Conservation (phyloP, 192 early-diverging fungal genomes). For the Gryganskiella cystojenkinii region DNA sequence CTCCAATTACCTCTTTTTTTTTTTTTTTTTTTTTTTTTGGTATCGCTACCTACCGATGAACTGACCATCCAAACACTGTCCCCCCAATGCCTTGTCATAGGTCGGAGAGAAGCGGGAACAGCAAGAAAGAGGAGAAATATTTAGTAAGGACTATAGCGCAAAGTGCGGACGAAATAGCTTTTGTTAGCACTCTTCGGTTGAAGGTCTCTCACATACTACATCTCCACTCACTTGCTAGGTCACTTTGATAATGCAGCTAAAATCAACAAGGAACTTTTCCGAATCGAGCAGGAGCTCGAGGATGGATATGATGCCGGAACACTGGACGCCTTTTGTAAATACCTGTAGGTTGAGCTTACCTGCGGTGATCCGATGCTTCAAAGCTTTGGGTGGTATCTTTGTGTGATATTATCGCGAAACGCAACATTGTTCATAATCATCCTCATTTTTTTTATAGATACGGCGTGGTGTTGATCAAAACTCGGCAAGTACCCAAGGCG, state of each 20-base stretch:
- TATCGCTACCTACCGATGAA: too few relatives aligned
- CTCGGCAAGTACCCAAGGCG: conserved; percentile 56
- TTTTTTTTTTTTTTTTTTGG: not conserved
- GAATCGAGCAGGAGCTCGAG: conserved; percentile 59
- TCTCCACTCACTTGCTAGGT: not conserved
- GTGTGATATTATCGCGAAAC: conserved; percentile 10
- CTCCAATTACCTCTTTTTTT: not conserved
- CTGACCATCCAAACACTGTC: conserved; percentile 7
- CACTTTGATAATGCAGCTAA: conserved; percentile 50
- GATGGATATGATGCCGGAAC: conserved; percentile 49
- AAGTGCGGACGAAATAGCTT: not conserved
- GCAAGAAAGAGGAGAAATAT: conserved; percentile 64
- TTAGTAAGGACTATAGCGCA: conserved; percentile 55
- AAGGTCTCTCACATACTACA: not conserved
- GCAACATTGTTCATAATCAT: too few relatives aligned
- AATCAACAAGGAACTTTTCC: conserved; percentile 59
- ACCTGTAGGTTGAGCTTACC: conserved; percentile 71
- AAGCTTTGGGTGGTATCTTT: conserved; percentile 15
- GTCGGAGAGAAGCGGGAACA: conserved; percentile 70
- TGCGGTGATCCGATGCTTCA: too few relatives aligned
- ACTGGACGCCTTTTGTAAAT: conserved; percentile 76
- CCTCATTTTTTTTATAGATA: conserved; percentile 60
- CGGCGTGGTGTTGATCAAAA: conserved; percentile 60
- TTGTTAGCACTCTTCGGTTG: not conserved
- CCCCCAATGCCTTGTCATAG: conserved; percentile 41